phyloP scores from a whole-genome alignment of 495 filamentous ascomycete genomes.

The Aspergillus bridgeri region DNA sequence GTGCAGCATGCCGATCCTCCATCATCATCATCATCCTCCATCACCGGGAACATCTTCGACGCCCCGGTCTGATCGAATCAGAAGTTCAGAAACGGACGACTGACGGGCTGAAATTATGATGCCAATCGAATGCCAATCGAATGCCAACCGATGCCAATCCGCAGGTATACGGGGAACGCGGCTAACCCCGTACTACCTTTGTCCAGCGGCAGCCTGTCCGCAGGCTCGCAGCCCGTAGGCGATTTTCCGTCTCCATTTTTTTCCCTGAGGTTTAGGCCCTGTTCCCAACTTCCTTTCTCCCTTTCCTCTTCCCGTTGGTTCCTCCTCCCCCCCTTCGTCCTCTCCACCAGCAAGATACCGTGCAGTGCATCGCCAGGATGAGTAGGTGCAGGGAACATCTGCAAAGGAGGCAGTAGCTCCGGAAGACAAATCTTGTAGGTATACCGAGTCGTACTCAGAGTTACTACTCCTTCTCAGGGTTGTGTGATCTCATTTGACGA shows the following conservation, averaged over 20 bases:
- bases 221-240: background rate
- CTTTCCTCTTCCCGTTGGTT: background rate
- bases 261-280: background rate
- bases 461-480: no score
- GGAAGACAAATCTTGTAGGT: background rate
- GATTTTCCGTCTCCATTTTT: background rate
- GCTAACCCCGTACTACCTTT: background rate
- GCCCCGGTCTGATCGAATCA: conserved; percentile 6
- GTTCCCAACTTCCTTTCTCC: background rate
- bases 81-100: no score
- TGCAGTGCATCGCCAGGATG: background rate
- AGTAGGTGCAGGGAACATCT: background rate
- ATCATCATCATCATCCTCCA: conserved; percentile 14
- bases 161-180: background rate
- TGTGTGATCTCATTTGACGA: background rate
- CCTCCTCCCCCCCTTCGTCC: background rate
- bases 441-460: background rate
- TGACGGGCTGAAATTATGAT: background rate
- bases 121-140: no score
- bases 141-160: background rate
- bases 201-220: no score
- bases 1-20: conserved; percentile 31
- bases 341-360: background rate
- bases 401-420: background rate
- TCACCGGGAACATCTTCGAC: background rate